phyloP scores from a whole-genome alignment of 192 early-diverging fungal species.

The Coemansia sp. region DNA sequence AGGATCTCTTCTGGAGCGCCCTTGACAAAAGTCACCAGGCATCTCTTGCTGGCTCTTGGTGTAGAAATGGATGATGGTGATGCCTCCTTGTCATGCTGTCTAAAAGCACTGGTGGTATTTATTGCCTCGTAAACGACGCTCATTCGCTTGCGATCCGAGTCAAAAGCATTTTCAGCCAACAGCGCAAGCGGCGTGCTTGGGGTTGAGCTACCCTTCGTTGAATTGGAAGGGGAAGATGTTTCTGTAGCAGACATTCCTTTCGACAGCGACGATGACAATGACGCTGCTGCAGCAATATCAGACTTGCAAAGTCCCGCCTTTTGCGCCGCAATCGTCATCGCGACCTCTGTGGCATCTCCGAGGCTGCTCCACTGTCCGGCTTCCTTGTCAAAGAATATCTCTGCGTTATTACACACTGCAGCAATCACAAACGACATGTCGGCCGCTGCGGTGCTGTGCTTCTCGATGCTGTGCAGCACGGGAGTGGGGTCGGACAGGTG shows the following conservation, averaged over 20 bases:
- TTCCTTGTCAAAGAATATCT: slow-evolving; percentile 61
- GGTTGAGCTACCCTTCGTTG: not conserved
- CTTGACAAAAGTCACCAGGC: slow-evolving; percentile 72
- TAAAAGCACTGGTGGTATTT: not conserved
- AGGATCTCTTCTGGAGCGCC: slow-evolving; percentile 93
- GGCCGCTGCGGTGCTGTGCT: slow-evolving; percentile 60
- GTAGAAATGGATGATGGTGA: not conserved
- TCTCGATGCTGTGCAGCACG: slow-evolving; percentile 47
- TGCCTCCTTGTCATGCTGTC: not conserved
- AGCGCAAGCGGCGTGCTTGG: slow-evolving; percentile 36
- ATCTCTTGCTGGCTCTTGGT: slow-evolving; percentile 10
- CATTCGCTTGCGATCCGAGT: slow-evolving; percentile 96
- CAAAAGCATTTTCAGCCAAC: slow-evolving; percentile 84
- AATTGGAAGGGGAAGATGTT: not conserved
- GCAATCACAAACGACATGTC: slow-evolving; percentile 78
- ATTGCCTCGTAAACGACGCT: slow-evolving; percentile 68
- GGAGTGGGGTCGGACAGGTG: slow-evolving; percentile 16
- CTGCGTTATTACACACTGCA: slow-evolving; percentile 87
- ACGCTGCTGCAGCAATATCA: slow-evolving; percentile 13
- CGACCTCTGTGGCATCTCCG: slow-evolving; percentile 97
- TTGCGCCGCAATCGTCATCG: slow-evolving; percentile 80
- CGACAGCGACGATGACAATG: not conserved
- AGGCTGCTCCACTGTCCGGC: slow-evolving; percentile 66
- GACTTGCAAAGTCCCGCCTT: slow-evolving; percentile 74
- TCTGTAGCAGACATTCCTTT: not conserved